These are phyloP conservation scores for Solanum megistacrolobum DNA, from an alignment of 257 asterid species.

Conservation along the genomic window DNA sequence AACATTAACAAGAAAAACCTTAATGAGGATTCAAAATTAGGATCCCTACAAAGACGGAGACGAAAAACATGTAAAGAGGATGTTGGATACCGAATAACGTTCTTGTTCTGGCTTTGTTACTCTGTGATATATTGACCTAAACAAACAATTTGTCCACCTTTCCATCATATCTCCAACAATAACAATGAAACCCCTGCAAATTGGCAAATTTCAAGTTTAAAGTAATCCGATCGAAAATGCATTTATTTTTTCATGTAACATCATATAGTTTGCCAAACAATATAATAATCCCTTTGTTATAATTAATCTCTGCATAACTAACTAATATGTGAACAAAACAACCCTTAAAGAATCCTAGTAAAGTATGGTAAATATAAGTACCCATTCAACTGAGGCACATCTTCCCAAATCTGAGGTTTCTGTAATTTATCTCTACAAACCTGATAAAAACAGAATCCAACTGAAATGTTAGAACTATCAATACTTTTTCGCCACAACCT, in stretches of 20 bases:
- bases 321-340: background rate
- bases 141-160: slow-evolving; percentile 56
- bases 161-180: slow-evolving; percentile 55
- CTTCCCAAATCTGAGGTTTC: slow-evolving; percentile 46
- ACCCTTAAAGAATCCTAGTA: background rate
- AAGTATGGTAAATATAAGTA: background rate
- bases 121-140: slow-evolving; percentile 43
- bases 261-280: background rate
- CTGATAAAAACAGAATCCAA: slow-evolving; percentile 10
- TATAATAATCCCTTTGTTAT: background rate
- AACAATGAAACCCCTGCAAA: slow-evolving; percentile 43
- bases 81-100: slow-evolving; percentile 35
- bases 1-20: background rate
- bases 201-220: background rate
- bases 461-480: background rate
- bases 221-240: background rate
- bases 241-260: background rate
- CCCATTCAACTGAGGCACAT: slow-evolving; percentile 38
- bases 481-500: background rate
- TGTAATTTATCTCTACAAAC: slow-evolving; percentile 41
- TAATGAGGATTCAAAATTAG: background rate
- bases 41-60: background rate
- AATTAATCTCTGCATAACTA: background rate
- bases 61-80: background rate
- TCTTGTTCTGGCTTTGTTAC: slow-evolving; percentile 37